These are phyloP conservation scores for Dothistroma pini DNA, from an alignment of 2,329 filamentous ascomycete genomes.

Conservation along the genomic window DNA sequence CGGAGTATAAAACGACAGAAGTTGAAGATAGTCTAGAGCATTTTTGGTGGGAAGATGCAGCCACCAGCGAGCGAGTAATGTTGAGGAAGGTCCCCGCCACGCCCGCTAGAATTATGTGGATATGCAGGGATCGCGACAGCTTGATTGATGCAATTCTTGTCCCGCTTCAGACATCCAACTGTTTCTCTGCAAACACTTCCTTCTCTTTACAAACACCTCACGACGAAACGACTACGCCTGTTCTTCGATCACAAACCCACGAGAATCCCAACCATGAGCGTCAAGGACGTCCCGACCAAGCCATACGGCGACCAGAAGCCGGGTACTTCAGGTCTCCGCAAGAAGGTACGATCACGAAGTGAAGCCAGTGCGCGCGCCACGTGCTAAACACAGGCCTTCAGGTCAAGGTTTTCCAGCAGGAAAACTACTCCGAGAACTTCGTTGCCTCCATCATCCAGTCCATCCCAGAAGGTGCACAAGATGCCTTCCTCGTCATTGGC, in stretches of 20 bases:
- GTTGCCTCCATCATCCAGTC: conserved; percentile 90
- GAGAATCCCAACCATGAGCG: conserved; percentile 55
- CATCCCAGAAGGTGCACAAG: conserved; percentile 89
- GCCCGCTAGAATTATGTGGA: neutral
- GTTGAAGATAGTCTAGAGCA: neutral
- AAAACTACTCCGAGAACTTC: conserved; percentile 95
- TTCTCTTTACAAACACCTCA: conserved; percentile 5
- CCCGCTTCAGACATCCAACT: neutral
- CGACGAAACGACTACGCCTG: conserved; percentile 11
- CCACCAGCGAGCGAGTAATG: no score
- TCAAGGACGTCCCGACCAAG: conserved; percentile 75
- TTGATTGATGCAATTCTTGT: neutral
- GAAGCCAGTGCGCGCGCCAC: neutral
- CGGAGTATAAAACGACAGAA: neutral
- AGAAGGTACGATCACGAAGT: conserved; percentile 57
- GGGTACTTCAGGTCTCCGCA: conserved; percentile 96
- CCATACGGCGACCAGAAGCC: conserved; percentile 93
- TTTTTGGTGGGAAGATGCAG: no score
- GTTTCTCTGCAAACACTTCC: conserved; percentile 2
- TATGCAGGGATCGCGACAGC: neutral
- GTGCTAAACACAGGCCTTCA: neutral
- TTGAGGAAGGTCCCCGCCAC: no score
- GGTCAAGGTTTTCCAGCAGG: conserved; percentile 92
- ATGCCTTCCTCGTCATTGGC: conserved; percentile 88
- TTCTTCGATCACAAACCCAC: conserved; percentile 10